phyloP scores from a whole-genome alignment of 2,329 filamentous ascomycete genomes.

The Sordariomycetes sp. region DNA sequence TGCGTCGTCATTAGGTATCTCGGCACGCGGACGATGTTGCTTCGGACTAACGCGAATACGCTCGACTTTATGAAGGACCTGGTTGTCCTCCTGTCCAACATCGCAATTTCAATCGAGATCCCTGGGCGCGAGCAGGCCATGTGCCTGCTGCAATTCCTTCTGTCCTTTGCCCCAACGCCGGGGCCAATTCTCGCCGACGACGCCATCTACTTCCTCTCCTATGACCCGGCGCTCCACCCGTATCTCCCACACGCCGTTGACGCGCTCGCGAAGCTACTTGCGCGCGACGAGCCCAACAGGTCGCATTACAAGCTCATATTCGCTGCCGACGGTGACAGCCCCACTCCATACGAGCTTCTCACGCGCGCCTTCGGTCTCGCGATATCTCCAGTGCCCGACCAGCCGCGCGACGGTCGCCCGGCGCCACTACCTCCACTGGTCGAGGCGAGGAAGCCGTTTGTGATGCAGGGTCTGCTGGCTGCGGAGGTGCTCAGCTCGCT shows the following conservation, averaged over 20 bases:
- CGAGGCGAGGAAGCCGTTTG: slow-evolving; percentile 71
- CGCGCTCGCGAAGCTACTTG: slow-evolving; percentile 78
- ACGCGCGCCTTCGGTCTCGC: slow-evolving; percentile 80
- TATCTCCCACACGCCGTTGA: slow-evolving; percentile 88
- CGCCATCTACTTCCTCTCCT: slow-evolving; percentile 63
- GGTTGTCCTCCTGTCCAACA: slow-evolving; percentile 79
- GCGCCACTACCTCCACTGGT: slow-evolving; percentile 52
- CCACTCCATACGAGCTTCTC: slow-evolving; percentile 62
- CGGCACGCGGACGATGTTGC: slow-evolving; percentile 76
- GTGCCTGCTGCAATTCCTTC: slow-evolving; percentile 74
- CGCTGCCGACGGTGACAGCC: slow-evolving; percentile 50
- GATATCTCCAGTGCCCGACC: slow-evolving; percentile 71
- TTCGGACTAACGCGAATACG: slow-evolving; percentile 72
- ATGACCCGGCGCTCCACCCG: slow-evolving; percentile 68
- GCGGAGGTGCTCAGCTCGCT: slow-evolving; percentile 78
- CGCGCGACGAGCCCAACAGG: slow-evolving; percentile 85
- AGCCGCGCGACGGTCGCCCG: slow-evolving; percentile 36
- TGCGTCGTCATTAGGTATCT: slow-evolving; percentile 75
- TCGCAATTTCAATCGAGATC: slow-evolving; percentile 67
- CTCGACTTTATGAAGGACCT: slow-evolving; percentile 97
- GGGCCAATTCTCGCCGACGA: slow-evolving; percentile 44
- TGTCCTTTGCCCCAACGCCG: slow-evolving; percentile 78
- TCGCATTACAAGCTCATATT: slow-evolving; percentile 76
- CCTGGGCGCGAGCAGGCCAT: slow-evolving; percentile 78
- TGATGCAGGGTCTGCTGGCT: slow-evolving; percentile 85